Conservation (phyloP, 2,329 filamentous ascomycete genomes). For the Phialocephala sp. region DNA sequence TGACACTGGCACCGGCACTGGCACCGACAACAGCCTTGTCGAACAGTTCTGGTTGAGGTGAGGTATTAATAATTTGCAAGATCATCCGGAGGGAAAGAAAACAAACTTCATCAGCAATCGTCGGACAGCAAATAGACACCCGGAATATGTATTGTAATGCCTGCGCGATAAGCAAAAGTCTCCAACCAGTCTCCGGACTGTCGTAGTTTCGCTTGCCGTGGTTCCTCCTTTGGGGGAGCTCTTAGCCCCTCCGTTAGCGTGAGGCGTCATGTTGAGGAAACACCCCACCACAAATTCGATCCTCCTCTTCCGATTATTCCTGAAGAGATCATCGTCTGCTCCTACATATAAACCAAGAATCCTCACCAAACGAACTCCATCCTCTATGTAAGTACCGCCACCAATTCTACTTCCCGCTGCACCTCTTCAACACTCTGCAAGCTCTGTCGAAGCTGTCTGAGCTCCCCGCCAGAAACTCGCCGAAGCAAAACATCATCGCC, state of each 20-base stretch:
- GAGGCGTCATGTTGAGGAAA: slow-evolving; percentile 19
- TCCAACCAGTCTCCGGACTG: slow-evolving; percentile 9
- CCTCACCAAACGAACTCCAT: slow-evolving; percentile 12
- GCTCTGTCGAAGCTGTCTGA: slow-evolving; percentile 13
- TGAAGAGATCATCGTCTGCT: neutral
- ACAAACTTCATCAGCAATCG: neutral
- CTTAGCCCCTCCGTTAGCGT: slow-evolving; percentile 24
- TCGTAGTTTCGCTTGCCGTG: too few species aligned
- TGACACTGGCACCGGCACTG: too few species aligned
- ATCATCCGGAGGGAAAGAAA: slow-evolving; percentile 32
- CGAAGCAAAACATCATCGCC: slow-evolving; percentile 14
- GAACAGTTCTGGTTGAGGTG: neutral
- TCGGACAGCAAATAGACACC: neutral
- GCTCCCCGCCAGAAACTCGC: slow-evolving; percentile 17
- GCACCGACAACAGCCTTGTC: neutral
- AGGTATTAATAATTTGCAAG: slow-evolving; percentile 25
- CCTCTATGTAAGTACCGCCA: slow-evolving; percentile 31
- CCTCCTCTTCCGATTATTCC: slow-evolving; percentile 26
- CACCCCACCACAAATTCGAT: slow-evolving; percentile 27
- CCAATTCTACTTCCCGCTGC: slow-evolving; percentile 9
- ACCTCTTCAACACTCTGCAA: slow-evolving; percentile 15
- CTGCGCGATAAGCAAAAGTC: slow-evolving; percentile 19
- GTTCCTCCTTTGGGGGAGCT: slow-evolving; percentile 1
- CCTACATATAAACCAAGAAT: slow-evolving; percentile 27
- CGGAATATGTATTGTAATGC: neutral